Conservation (phyloP, 164 flowering plant species). For the Liriodendron chinense region DNA sequence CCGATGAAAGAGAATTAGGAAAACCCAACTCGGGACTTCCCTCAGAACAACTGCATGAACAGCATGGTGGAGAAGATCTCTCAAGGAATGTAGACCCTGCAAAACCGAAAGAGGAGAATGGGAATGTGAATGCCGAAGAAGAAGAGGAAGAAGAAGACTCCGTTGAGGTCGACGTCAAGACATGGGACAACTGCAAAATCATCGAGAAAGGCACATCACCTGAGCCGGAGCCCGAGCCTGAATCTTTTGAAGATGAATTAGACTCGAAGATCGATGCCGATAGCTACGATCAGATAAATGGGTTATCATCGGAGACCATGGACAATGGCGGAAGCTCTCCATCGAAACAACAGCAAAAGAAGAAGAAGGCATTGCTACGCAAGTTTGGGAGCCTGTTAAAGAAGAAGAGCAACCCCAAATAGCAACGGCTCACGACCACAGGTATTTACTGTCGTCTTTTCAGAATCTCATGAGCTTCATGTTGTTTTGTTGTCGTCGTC, state of each 20-base stretch:
- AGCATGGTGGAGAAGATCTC: slow-evolving; percentile 24
- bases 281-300: slow-evolving; percentile 54
- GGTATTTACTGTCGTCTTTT: not conserved
- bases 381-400: slow-evolving; percentile 90
- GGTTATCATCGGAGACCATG: slow-evolving; percentile 38
- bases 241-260: slow-evolving; percentile 64
- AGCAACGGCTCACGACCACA: not conserved
- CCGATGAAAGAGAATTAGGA: slow-evolving; percentile 41
- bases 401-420: slow-evolving; percentile 56
- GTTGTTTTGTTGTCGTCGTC: not conserved
- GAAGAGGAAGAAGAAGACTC: slow-evolving; percentile 24
- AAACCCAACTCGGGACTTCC: slow-evolving; percentile 35
- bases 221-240: slow-evolving; percentile 55
- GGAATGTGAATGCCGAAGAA: slow-evolving; percentile 42
- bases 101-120: slow-evolving; percentile 28
- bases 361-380: slow-evolving; percentile 81
- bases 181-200: slow-evolving; percentile 92
- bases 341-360: slow-evolving; percentile 65
- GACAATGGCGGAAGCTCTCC: slow-evolving; percentile 65
- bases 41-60: slow-evolving; percentile 26
- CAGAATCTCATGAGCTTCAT: not conserved
- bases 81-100: slow-evolving; percentile 20
- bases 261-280: slow-evolving; percentile 62
- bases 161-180: slow-evolving; percentile 56
- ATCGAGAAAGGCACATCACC: slow-evolving; percentile 68